Evolutionary conservation across 371 early-diverging fungal genomes (phyloP), one percentile per base, ranked within the genome.

Genomic region (Mortierella sp.): DNA sequence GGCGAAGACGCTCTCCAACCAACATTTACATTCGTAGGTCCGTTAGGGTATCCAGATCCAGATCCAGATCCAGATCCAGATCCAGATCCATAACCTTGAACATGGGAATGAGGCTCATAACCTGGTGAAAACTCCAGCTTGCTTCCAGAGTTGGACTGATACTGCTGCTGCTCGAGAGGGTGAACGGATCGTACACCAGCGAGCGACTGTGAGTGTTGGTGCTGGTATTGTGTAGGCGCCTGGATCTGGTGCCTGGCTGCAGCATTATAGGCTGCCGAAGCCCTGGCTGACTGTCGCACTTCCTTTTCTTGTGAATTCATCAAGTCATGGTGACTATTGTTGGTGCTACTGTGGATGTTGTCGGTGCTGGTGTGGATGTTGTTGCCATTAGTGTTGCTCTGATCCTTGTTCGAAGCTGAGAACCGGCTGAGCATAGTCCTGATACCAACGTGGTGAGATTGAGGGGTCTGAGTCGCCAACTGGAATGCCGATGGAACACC

Each of bases 391-490:
- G 64, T 1, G n/a, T n/a, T 63, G 67, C 20, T 62, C 0, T 22
- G 52, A 16, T 52, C 68, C 35, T 57, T 68, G 66, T 9, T 65
- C 5, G 61, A 55, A 22, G 72, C 51, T 1, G 74, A 70, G 45
- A 79, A 68, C 22, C 79, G 79, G 58, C 55, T 71, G 40, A 79
- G 62, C 79, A 79, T 79, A 24, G 79, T 79, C 65, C 59, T 49
- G 55, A 79, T 70, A 18, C 75, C 75, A 11, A 79, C 79, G 59
- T 79, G 79, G 18, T 63, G 71, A 3, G 75, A 61, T 35, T 66
- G 62, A 16, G 70, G 62, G 1, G 70, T 58, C 39, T 62, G 63
- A 3, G 64, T 68, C 16, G 57, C 70, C 30, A 55, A 16, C 1
- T 70, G 70, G 22, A 49, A 51, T 26, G 49, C 68, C 14, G 72